A percentile compares a stretch with the other conserved stretches of the same genome.
Evolutionary conservation across 441 rosid species (phyloP).

Genomic region (Corymbia calophylla): DNA sequence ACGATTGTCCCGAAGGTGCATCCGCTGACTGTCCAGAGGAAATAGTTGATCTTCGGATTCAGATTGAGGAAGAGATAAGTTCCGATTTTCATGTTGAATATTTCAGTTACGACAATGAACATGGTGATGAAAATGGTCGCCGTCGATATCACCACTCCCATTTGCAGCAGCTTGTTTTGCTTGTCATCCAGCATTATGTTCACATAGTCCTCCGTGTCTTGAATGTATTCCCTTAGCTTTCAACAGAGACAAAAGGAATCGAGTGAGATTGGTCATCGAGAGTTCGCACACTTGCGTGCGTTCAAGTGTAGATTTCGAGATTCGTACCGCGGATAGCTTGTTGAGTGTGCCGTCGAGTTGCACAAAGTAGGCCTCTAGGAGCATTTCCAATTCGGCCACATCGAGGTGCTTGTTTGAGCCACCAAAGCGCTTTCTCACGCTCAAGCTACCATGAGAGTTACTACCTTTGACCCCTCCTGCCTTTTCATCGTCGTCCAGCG

Average conservation of each 20-base stretch:
- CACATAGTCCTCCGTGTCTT: conserved; percentile 84
- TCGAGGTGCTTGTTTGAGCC: conserved; percentile 32
- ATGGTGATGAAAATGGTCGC: conserved; percentile 57
- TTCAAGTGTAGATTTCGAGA: background rate
- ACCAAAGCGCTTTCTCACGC: background rate
- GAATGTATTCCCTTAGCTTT: conserved; percentile 78
- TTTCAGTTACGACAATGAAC: conserved; percentile 45
- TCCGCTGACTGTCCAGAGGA: conserved; percentile 65
- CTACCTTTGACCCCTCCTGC: conserved; percentile 40
- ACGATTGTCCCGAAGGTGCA: conserved; percentile 41
- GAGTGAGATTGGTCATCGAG: background rate
- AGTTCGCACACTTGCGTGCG: background rate
- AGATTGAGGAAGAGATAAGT: conserved; percentile 22
- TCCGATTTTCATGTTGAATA: conserved; percentile 61
- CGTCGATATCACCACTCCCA: conserved; percentile 76
- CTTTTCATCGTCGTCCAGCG: conserved; percentile 30
- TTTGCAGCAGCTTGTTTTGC: conserved; percentile 76
- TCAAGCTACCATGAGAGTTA: conserved; percentile 41
- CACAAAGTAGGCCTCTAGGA: conserved; percentile 82
- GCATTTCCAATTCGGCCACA: conserved; percentile 87
- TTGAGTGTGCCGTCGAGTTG: conserved; percentile 78
- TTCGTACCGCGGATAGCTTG: conserved; percentile 65
- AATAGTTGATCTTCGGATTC: conserved; percentile 20
- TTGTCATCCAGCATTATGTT: conserved; percentile 91
- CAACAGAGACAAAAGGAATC: background rate